Evolutionary conservation across 176 grass and related monocot species (phyloP).

Genomic region (Cenchrus americanus): DNA sequence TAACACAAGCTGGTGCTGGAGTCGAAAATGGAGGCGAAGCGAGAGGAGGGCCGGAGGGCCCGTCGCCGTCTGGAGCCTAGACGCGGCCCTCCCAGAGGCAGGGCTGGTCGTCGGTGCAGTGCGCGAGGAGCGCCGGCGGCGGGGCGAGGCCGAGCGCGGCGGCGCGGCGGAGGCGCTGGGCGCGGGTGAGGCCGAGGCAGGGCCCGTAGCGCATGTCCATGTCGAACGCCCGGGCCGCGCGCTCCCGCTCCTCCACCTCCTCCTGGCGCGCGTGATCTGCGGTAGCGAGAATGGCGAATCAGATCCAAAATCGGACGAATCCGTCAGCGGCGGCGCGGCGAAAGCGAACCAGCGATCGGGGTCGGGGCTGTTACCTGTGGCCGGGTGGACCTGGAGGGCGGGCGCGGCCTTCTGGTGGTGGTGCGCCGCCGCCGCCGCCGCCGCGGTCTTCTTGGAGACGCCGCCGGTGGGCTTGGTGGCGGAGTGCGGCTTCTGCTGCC

Average conservation of each 20-base stretch:
- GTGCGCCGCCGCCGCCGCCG: not conserved
- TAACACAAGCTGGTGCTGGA: not conserved
- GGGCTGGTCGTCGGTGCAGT: conserved; percentile 51
- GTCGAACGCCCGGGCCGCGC: conserved; percentile 64
- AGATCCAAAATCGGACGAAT: not conserved
- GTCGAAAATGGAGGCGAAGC: not conserved
- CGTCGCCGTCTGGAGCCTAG: not conserved
- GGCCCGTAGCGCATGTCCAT: conserved; percentile 83
- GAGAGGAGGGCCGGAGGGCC: not conserved
- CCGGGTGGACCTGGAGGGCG: not conserved
- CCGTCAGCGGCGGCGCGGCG: not conserved
- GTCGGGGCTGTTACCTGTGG: not conserved
- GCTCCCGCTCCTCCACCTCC: conserved; percentile 35
- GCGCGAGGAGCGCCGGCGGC: conserved; percentile 43
- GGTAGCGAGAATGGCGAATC: not conserved
- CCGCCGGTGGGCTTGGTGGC: conserved; percentile 46
- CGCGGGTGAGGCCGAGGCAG: conserved; percentile 69
- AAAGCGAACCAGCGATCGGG: not conserved
- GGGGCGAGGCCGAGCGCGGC: conserved; percentile 61
- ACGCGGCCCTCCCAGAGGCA: conserved; percentile 74
- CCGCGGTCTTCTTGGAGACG: conserved; percentile 44
- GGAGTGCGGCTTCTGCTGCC: conserved; percentile 61
- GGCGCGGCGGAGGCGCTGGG: conserved; percentile 65
- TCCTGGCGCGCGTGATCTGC: not conserved
- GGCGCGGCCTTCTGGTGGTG: conserved; percentile 24